Base-by-base conservation (phyloP, 2,329 filamentous ascomycete species). In the Hymenoscyphus infarciens region DNA sequence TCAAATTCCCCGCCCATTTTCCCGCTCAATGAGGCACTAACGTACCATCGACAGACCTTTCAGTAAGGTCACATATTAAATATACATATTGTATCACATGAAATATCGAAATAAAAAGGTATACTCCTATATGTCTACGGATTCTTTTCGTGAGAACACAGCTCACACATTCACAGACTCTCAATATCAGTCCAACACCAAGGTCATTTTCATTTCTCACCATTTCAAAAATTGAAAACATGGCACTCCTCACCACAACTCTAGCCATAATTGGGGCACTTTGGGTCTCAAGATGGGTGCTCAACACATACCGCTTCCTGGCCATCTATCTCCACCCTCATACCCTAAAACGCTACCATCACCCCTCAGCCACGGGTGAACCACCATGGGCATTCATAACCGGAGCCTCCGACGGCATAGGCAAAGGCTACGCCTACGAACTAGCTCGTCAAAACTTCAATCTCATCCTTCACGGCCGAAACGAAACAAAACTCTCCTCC, bases 401-500 rank as follows among this genome's bases (percentile, higher is more conserved):
- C 27, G 94, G 94, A 67, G 94, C 93, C 58, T 97, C 92, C n/a
- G 94, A 98, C 77, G 95, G 94, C 69, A 87, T 98, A 67, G 94
- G 94, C 75, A 97, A 96, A 78, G 93, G 97, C 78, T 98, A 91
- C 75, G 91, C 93, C 35, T 81, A 88, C 27, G 91, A 97, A 75
- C 87, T 98, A 62, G 92, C 94, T 33, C 81, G 84, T 64, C 92
- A 94, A 74, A 92, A 92, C 72, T 98, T 92, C 86, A 97, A 97
- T 78, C 81, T 97, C 70, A 80, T 98, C 64, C 90, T 98, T 69
- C 89, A 98, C 64, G 97, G 94, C 57, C 92, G 94, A 71, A 97
- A 82, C 64, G 10, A 38, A 1, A 7, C 19, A 16, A 63, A 63
- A 42, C 58, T 63, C 0, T 16, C 5, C 2, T 16, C 5, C 5